Conservation (phyloP, 2,329 filamentous ascomycete species). For the Exserohilum turcica region DNA sequence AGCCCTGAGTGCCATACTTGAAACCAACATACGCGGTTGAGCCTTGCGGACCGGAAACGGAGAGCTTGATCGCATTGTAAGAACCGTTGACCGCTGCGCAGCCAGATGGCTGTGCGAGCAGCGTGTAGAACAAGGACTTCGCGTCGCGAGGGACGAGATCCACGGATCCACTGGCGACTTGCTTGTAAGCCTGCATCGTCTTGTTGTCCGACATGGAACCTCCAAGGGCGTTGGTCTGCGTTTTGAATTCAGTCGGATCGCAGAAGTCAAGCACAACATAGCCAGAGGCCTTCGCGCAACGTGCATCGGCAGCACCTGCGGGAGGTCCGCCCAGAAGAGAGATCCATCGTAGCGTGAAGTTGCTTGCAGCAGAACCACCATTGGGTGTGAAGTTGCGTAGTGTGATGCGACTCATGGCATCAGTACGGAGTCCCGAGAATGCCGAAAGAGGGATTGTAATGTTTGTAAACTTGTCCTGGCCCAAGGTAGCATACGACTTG, state of each 20-base stretch:
- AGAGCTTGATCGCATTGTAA: constrained; percentile 8
- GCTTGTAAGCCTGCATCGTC: constrained; percentile 10
- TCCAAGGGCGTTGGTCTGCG: constrained; percentile 9
- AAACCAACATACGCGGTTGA: constrained; percentile 7
- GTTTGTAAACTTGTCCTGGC: constrained; percentile 10
- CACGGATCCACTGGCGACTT: constrained; percentile 1
- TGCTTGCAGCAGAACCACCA: constrained; percentile 6
- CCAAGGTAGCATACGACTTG: constrained; percentile 4
- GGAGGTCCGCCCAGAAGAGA: constrained; percentile 9
- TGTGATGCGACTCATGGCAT: constrained; percentile 8
- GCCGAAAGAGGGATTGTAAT: constrained; percentile 11
- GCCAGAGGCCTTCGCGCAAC: constrained; percentile 5
- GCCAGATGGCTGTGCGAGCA: constrained; percentile 1
- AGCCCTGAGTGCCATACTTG: constrained; percentile 6
- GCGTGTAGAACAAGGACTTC: constrained; percentile 2
- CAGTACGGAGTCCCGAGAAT: constrained; percentile 6
- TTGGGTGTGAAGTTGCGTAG: constrained; percentile 11
- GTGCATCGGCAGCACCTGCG: neutral
- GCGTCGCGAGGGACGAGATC: constrained; percentile 10
- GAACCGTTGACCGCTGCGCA: constrained; percentile 10
- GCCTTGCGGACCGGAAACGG: constrained; percentile 6
- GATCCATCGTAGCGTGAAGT: constrained; percentile 10
- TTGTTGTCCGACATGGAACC: constrained; percentile 6
- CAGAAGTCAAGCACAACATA: constrained; percentile 13
- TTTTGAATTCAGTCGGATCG: constrained; percentile 5